These are phyloP conservation scores for Santalum album DNA, from an alignment of 164 flowering plant species.

Conservation along the genomic window DNA sequence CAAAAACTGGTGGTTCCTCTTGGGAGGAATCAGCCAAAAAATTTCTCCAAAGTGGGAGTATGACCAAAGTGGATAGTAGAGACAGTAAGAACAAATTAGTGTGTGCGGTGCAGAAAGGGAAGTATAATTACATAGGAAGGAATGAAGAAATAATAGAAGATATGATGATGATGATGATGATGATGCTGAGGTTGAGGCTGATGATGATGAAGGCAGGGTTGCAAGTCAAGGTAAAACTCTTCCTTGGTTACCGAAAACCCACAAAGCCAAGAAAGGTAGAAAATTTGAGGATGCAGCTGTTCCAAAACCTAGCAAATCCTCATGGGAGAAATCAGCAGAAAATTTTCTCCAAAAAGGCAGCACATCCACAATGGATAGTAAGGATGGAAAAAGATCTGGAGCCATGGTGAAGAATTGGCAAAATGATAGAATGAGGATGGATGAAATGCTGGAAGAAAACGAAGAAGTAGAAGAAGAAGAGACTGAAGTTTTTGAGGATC, in stretches of 20 bases:
- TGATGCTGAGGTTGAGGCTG: neutral
- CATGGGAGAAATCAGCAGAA: conserved; percentile 14
- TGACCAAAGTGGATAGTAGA: neutral
- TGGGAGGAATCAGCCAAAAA: conserved; percentile 52
- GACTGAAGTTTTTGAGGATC: conserved; percentile 37
- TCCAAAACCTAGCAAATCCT: conserved; percentile 4
- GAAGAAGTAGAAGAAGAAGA: conserved; percentile 28
- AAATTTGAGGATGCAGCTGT: conserved; percentile 3
- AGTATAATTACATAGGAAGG: neutral
- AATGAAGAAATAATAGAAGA: neutral
- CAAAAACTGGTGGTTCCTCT: conserved; percentile 25
- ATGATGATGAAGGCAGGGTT: neutral
- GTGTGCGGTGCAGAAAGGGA: neutral
- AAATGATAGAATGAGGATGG: conserved; percentile 7
- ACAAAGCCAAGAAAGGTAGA: neutral
- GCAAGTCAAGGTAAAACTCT: neutral
- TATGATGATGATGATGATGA: neutral
- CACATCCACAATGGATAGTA: conserved; percentile 2
- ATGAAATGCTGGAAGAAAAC: conserved; percentile 11
- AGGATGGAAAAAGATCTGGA: conserved; percentile 11
- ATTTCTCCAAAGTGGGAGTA: conserved; percentile 11
- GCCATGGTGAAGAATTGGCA: conserved; percentile 8
- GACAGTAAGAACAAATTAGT: neutral
- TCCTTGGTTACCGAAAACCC: neutral
- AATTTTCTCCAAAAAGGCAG: conserved; percentile 7